Percentiles rank a stretch among this genome's conserved stretches.
phyloP scores from a whole-genome alignment of 441 rosid species.

The Melastoma candidum region DNA sequence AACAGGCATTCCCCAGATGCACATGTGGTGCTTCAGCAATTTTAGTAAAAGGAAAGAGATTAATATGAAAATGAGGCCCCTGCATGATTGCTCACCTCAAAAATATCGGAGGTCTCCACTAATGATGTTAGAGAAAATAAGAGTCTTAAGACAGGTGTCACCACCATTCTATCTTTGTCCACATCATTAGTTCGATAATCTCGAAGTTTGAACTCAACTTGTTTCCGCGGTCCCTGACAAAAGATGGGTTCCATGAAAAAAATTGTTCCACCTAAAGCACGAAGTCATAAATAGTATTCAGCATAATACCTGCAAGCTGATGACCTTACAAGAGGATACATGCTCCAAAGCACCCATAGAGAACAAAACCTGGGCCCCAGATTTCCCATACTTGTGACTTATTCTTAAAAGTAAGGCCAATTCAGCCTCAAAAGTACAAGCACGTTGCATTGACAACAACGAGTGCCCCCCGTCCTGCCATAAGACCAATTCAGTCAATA shows the following conservation, averaged over 20 bases:
- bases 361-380: constrained; percentile 87
- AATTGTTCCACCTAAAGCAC: constrained; percentile 13
- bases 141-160: constrained; percentile 65
- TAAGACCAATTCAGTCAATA: constrained; percentile 1
- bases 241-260: not conserved
- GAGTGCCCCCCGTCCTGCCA: constrained; percentile 60
- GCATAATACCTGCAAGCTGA: constrained; percentile 55
- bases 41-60: not conserved
- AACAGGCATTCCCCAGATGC: no score
- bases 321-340: constrained; percentile 66
- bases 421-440: constrained; percentile 86
- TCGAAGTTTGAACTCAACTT: constrained; percentile 48
- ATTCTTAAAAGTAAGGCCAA: constrained; percentile 76
- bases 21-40: no score
- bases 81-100: constrained; percentile 51
- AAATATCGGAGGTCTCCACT: constrained; percentile 71
- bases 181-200: constrained; percentile 45
- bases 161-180: constrained; percentile 61
- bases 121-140: constrained; percentile 78
- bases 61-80: not conserved
- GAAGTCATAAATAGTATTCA: not conserved
- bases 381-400: constrained; percentile 84
- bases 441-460: constrained; percentile 72
- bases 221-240: constrained; percentile 65
- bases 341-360: constrained; percentile 93